These are phyloP conservation scores for Atalantia buxifolia DNA, from an alignment of 345 rosid species.

Conservation along the genomic window DNA sequence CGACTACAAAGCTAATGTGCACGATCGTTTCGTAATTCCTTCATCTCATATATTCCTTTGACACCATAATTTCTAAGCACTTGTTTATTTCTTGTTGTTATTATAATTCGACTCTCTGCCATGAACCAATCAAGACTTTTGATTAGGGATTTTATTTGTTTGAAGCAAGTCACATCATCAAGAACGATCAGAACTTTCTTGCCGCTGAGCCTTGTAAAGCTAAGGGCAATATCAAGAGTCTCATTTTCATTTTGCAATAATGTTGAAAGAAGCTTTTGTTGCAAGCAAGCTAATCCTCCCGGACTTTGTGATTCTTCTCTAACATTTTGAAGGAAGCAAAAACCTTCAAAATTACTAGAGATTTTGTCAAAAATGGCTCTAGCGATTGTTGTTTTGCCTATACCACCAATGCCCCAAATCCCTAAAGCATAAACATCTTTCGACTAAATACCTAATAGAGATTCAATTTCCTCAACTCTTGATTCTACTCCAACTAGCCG, in stretches of 20 bases:
- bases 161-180: slow-evolving; percentile 22
- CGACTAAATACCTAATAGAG: background rate
- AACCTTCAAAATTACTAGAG: background rate
- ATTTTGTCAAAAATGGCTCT: background rate
- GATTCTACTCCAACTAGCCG: background rate
- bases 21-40: too few species aligned
- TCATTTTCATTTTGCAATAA: slow-evolving; percentile 13
- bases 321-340: slow-evolving; percentile 7
- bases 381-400: background rate
- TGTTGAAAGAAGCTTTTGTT: background rate
- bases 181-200: slow-evolving; percentile 24
- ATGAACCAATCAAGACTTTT: too few species aligned
- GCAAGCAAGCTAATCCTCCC: slow-evolving; percentile 5
- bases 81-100: too few species aligned
- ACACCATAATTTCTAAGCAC: too few species aligned
- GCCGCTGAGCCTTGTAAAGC: slow-evolving; percentile 6
- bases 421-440: background rate
- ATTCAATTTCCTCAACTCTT: background rate
- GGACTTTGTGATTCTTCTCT: slow-evolving; percentile 6
- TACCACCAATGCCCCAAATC: background rate
- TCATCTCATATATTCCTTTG: too few species aligned
- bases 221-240: background rate
- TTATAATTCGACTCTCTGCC: too few species aligned
- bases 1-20: background rate
- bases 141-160: slow-evolving; percentile 12